Base-by-base conservation (phyloP, 169 alveolate species). In the Hammondia hammondi region DNA sequence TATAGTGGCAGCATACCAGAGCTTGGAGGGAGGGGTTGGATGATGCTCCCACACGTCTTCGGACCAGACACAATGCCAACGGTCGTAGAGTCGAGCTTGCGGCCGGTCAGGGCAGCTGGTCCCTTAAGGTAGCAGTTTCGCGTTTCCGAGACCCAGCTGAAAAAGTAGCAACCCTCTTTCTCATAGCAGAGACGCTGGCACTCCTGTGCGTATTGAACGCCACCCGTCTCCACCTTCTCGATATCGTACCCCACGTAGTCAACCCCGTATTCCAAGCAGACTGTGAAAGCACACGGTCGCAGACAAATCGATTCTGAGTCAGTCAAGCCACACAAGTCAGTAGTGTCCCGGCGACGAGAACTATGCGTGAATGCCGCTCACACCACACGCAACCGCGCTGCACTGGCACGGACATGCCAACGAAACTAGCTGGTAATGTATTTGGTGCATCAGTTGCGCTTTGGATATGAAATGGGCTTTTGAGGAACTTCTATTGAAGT, bases 71-170 rank as follows among this genome's bases (percentile, higher is more conserved):
- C 39, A 37, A 37, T 71, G 61, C 93, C 93, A 29, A 61, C 48
- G 24, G 87, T 89, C 32, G 93, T 19, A n/a, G 46, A 27, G 90
- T 46, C 90, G 21, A 52, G 24, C 70, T 10, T 82, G 45, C 70
- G 29, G 21, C 87, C 93, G 2, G 37, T 43, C 45, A 71, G 73
- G 27, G 93, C 93, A 24, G 24, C 61, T 37, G 73, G 70, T 6
- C 84, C 52, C 85, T 89, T 89, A 61, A 89, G 93, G 85, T 89
- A 89, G 85, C 93, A 89, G 87, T 35, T 89, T 19, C 52, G 39
- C 57, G 85, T 70, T 57, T 57, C 71, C 45, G 39, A 12, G 17
- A 67, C 87, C 93, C 93, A 89, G 52, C 77, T 89, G 84, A 57
- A 89, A 57, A 89, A 89, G 24, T 19, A 57, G 70, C 93, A 89